phyloP scores from a whole-genome alignment of 768 basidiomycete genomes.

The Nevesoporus exiguus region DNA sequence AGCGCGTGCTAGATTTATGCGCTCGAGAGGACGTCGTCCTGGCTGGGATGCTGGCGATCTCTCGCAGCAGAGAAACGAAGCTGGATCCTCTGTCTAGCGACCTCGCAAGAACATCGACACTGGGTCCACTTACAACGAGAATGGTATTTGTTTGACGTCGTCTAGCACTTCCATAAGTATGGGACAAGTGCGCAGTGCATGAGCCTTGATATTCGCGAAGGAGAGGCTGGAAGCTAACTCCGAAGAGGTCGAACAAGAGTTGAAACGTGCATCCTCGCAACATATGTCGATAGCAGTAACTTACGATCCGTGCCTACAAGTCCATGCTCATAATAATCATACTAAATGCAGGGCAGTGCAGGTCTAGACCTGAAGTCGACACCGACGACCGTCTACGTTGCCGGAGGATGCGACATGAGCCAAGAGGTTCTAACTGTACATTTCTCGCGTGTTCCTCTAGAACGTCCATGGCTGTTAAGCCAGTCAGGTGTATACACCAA shows the following conservation, averaged over 20 bases:
- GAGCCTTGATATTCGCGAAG: too few relatives aligned
- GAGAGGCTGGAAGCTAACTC: too few relatives aligned
- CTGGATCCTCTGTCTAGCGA: conserved; percentile 27
- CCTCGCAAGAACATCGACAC: not conserved
- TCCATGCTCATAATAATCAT: too few relatives aligned
- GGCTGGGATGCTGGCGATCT: conserved; percentile 36
- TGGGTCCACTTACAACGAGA: conserved; percentile 40
- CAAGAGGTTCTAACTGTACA: not conserved
- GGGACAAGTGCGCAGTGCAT: too few relatives aligned
- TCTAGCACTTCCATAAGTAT: conserved; percentile 19
- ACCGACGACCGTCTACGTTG: too few relatives aligned
- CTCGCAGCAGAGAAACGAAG: conserved; percentile 48
- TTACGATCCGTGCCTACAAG: too few relatives aligned
- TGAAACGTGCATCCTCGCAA: too few relatives aligned
- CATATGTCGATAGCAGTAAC: too few relatives aligned
- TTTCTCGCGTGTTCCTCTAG: not conserved
- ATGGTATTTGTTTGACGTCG: conserved; percentile 32
- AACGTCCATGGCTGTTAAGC: conserved; percentile 6
- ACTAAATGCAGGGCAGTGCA: too few relatives aligned
- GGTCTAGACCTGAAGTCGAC: too few relatives aligned
- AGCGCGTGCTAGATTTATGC: not conserved
- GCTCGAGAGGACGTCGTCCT: conserved; percentile 18
- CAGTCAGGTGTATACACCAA: conserved; percentile 23
- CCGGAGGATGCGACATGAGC: too few relatives aligned
- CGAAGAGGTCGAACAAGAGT: too few relatives aligned